Evolutionary conservation across 2,329 filamentous ascomycete species (phyloP), one percentile per base, ranked within the genome.

Genomic region (Decorospora gaudefroyi): DNA sequence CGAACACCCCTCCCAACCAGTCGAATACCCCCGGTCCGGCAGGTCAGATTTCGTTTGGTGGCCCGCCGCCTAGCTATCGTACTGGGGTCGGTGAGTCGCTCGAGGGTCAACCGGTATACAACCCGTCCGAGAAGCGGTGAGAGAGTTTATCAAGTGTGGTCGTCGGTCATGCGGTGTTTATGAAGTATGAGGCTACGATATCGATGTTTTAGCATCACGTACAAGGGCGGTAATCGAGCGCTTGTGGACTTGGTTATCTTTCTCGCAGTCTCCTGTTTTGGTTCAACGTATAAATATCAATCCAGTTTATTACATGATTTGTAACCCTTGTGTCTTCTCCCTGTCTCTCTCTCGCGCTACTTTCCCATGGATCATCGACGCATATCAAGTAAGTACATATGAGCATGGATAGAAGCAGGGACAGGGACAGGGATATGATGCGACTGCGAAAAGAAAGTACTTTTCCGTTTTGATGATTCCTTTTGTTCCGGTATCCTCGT

Each of bases 41-140:
- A 21, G 59, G 59, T 5, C 56, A 68, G 30, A 55, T 72, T 10
- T 62, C 65, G 3, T 72, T 69, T 42, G 70, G 70, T 3, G 59
- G 59, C 4, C 59, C 63, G 11, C 67, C 69, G 22, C 67, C 68
- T 4, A 64, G 52, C 30, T 70, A 70, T 42, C 52, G 51, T 9
- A 59, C 62, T 10, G 67, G 68, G 19, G 51, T 70, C 9, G 69
- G 69, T 6, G 68, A 72, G 57, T 59, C 64, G n/a, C 51, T 71
- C 1, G 57, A 67, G 15, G 66, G 66, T 0, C 64, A 69, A 42
- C 52, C 67, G 3, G 63, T 63, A 5, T 68, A 68, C 34, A 69
- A 68, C 25, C 57, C 64, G 1, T 53, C 55, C 6, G 64, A 69
- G 47, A 70, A 70, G 59, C 54, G 61, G 49, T 67, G 42, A 54